phyloP scores from a whole-genome alignment of 257 asterid species.

The Solanum medicagineum region DNA sequence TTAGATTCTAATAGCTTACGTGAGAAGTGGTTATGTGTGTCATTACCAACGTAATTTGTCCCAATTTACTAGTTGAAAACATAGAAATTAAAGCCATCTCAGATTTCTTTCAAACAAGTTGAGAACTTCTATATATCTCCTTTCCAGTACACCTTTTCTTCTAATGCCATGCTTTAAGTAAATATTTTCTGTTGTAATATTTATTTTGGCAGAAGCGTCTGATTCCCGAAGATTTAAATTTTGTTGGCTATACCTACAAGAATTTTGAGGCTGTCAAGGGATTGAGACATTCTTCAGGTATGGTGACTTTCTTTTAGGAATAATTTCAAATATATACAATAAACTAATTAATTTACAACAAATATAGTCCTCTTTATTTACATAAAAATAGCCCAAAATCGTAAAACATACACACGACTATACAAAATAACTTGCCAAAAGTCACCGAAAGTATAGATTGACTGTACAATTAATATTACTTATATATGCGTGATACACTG shows the following conservation, averaged over 20 bases:
- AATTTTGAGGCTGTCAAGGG: conserved; percentile 69
- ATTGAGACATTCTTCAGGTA: conserved; percentile 26
- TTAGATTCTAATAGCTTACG: background rate
- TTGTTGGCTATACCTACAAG: conserved; percentile 81
- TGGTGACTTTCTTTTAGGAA: background rate
- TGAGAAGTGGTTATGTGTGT: background rate
- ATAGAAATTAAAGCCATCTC: no score
- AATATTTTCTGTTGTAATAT: background rate
- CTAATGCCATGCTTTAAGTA: background rate
- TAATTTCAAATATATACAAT: no score
- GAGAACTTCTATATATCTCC: background rate
- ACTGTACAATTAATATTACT: no score
- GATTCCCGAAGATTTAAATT: conserved; percentile 52
- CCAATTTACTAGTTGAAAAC: no score
- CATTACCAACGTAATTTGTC: background rate
- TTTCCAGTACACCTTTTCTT: background rate
- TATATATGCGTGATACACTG: no score
- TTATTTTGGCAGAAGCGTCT: conserved; percentile 36
- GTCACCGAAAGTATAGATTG: no score
- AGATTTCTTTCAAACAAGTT: no score
- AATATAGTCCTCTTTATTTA: no score
- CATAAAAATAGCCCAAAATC: no score
- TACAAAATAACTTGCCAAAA: no score
- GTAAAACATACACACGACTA: no score
- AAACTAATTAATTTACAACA: no score